Percentiles rank a stretch among this genome's conserved stretches.
These are phyloP conservation scores for Circinella minor DNA, from an alignment of 371 early-diverging fungal species.

Conservation along the genomic window DNA sequence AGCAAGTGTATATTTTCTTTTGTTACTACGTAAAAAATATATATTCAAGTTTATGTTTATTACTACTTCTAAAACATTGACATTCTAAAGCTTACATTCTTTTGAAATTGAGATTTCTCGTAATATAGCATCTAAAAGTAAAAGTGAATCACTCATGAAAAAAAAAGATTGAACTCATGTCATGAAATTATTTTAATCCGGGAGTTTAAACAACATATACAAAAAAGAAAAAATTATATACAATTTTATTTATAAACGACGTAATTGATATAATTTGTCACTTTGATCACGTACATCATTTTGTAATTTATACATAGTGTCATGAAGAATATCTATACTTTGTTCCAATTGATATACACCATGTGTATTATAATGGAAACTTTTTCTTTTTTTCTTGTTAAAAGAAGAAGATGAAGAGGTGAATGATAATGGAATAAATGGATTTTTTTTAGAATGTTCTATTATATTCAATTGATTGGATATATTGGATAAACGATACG, in stretches of 20 bases:
- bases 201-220: too few relatives aligned
- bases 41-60: background rate
- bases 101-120: constrained; percentile 11
- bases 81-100: constrained; percentile 5
- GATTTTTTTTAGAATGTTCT: too few relatives aligned
- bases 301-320: background rate
- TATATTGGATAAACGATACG: background rate
- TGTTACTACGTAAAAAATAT: constrained; percentile 14
- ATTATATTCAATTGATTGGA: background rate
- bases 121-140: constrained; percentile 5
- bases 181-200: too few relatives aligned
- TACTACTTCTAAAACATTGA: too few relatives aligned
- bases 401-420: background rate
- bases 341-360: background rate
- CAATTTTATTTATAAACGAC: background rate
- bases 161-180: too few relatives aligned
- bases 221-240: too few relatives aligned
- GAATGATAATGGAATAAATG: background rate
- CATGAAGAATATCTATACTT: background rate
- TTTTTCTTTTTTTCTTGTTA: background rate
- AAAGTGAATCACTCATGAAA: constrained; percentile 12
- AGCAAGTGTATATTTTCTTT: constrained; percentile 20
- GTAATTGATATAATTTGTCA: constrained; percentile 4
- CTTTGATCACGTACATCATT: background rate
- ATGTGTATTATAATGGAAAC: background rate